phyloP scores from a whole-genome alignment of 2,329 filamentous ascomycete species.

The Fusarium sp. region DNA sequence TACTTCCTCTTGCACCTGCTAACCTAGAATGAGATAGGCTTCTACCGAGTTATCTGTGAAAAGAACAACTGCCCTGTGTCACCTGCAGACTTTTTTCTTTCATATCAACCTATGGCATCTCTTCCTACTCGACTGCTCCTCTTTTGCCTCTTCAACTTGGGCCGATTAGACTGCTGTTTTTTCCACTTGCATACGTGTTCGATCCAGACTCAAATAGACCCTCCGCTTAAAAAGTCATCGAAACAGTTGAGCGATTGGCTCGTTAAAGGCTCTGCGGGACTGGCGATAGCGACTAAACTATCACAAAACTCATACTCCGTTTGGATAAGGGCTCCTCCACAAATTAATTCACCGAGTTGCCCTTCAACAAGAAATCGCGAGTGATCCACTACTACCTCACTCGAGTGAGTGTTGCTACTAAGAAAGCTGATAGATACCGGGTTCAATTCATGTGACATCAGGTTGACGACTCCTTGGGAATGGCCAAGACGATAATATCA shows the following conservation, averaged over 20 bases:
- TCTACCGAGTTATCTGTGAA: slow-evolving; percentile 10
- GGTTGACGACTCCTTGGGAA: neutral
- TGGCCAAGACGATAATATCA: neutral
- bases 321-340: slow-evolving; percentile 34
- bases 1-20: slow-evolving; percentile 21
- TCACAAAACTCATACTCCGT: neutral
- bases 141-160: slow-evolving; percentile 21
- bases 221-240: slow-evolving; percentile 12
- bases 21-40: slow-evolving; percentile 35
- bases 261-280: slow-evolving; percentile 25
- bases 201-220: slow-evolving; percentile 40
- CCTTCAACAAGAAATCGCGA: neutral
- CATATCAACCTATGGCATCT: slow-evolving; percentile 13
- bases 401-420: slow-evolving; percentile 11
- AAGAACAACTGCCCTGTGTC: slow-evolving; percentile 22
- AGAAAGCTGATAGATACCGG: neutral
- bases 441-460: neutral
- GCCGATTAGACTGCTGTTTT: slow-evolving; percentile 14
- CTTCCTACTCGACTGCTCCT: slow-evolving; percentile 16
- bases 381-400: slow-evolving; percentile 12
- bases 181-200: slow-evolving; percentile 27
- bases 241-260: slow-evolving; percentile 31
- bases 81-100: slow-evolving; percentile 9
- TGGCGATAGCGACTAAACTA: slow-evolving; percentile 11
- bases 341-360: slow-evolving; percentile 2